Percentiles rank a stretch among this genome's conserved stretches.
Conservation (phyloP, 2,329 filamentous ascomycete genomes). For the Diaporthe ilicicola region DNA sequence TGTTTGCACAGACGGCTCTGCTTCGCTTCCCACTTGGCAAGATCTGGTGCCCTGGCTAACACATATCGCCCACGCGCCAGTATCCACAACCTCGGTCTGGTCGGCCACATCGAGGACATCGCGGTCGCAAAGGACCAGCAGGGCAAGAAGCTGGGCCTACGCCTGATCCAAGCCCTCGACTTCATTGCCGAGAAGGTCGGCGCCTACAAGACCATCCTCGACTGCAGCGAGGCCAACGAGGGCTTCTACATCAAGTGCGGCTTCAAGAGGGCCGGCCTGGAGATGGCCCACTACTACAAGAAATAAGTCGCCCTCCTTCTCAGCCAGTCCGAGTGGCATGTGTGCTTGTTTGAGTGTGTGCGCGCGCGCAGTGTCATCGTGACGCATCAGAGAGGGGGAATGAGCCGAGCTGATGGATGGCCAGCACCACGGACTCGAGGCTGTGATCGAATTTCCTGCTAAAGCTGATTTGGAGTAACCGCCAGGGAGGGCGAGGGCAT, state of each 20-base stretch:
- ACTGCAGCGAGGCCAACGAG: slow-evolving; percentile 95
- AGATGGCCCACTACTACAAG: slow-evolving; percentile 97
- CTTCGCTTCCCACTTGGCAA: neutral
- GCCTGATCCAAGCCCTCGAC: slow-evolving; percentile 94
- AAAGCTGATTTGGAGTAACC: neutral
- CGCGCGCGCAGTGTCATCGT: neutral
- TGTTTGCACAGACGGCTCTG: neutral
- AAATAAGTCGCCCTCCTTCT: slow-evolving; percentile 31
- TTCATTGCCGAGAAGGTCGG: slow-evolving; percentile 86
- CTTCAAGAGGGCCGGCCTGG: slow-evolving; percentile 87
- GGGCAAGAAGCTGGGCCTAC: slow-evolving; percentile 93
- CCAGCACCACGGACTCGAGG: slow-evolving; percentile 28
- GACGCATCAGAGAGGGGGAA: neutral
- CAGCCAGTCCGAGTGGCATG: neutral
- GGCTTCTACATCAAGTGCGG: slow-evolving; percentile 99
- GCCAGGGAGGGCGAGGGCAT: neutral
- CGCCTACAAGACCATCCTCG: slow-evolving; percentile 97
- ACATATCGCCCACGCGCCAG: slow-evolving; percentile 46
- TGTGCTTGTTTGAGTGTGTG: neutral
- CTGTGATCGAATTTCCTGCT: slow-evolving; percentile 22
- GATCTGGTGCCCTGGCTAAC: slow-evolving; percentile 5
- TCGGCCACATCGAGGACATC: slow-evolving; percentile 98
- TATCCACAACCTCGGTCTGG: slow-evolving; percentile 81
- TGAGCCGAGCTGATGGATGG: slow-evolving; percentile 22
- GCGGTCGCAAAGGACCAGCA: slow-evolving; percentile 95